phyloP scores from a whole-genome alignment of 257 asterid genomes.

The Paraleonurus japonicus region DNA sequence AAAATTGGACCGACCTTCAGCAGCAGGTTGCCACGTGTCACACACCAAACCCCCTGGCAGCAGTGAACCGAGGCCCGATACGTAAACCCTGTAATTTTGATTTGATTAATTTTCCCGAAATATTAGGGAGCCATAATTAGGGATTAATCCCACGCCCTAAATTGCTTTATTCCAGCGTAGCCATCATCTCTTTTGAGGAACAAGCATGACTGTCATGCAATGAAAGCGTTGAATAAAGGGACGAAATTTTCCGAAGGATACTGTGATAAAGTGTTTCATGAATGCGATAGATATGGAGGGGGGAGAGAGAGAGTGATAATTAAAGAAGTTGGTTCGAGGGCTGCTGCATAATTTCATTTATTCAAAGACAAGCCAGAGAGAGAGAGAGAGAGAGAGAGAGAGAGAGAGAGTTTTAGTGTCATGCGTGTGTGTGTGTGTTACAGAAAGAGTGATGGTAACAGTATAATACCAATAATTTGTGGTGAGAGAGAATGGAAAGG shows the following conservation, averaged over 20 bases:
- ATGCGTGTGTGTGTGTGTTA: conserved; percentile 4
- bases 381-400: too few relatives aligned
- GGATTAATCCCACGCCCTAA: conserved; percentile 21
- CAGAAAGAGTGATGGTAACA: conserved; percentile 8
- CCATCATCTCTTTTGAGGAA: conserved; percentile 34
- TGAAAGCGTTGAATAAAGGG: conserved; percentile 37
- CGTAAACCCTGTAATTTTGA: conserved; percentile 14
- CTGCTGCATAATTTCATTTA: conserved; percentile 28
- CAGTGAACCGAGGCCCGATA: background rate
- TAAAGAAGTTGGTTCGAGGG: conserved; percentile 10
- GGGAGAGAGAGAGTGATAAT: conserved; percentile 13
- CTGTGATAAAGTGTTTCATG: conserved; percentile 21
- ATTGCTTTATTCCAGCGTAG: conserved; percentile 28
- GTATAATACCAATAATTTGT: conserved; percentile 30
- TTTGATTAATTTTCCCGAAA: conserved; percentile 24
- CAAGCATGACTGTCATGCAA: conserved; percentile 42
- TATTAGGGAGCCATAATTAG: conserved; percentile 29
- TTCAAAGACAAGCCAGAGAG: conserved; percentile 15
- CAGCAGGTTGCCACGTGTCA: conserved; percentile 29
- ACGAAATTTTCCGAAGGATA: background rate
- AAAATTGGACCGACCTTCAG: background rate
- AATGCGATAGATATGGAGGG: conserved; percentile 1
- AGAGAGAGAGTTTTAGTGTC: background rate
- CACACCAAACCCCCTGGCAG: background rate
- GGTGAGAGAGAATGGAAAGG: conserved; percentile 25